Conservation (phyloP, 2,329 filamentous ascomycete species). For the Alternaria solani region DNA sequence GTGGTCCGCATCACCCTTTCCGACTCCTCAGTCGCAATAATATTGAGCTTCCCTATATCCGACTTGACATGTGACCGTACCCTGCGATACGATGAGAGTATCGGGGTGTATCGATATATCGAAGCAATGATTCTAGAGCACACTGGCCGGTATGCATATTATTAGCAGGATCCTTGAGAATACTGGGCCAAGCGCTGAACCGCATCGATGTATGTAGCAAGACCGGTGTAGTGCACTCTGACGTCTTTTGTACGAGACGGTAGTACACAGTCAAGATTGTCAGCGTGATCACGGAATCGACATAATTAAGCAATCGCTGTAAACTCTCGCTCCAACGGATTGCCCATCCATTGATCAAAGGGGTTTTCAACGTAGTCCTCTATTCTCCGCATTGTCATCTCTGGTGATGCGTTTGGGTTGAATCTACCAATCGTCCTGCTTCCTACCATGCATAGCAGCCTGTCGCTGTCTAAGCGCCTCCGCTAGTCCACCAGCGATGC, state of each 20-base stretch:
- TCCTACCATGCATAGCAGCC: constrained; percentile 58
- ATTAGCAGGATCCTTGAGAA: not conserved
- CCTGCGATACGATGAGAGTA: not conserved
- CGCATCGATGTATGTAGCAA: not conserved
- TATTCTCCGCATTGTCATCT: not conserved
- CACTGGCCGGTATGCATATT: not conserved
- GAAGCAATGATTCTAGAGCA: not conserved
- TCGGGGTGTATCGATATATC: not conserved
- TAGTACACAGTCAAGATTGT: not conserved
- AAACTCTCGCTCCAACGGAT: not conserved
- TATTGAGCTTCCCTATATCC: not conserved
- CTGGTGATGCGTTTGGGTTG: not conserved
- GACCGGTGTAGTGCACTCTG: not conserved
- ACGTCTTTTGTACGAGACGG: not conserved
- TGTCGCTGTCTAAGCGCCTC: constrained; percentile 60
- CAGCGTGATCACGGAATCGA: not conserved
- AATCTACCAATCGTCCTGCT: constrained; percentile 47
- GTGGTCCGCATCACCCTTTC: not conserved
- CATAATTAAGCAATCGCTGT: not conserved
- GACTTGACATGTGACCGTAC: not conserved
- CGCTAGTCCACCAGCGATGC: constrained; percentile 59
- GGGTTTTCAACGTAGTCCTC: not conserved
- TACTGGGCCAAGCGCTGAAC: not conserved
- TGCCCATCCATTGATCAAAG: not conserved
- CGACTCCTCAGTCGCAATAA: not conserved